Percentiles rank a stretch among this genome's conserved stretches.
Conservation (phyloP, 1,284 basidiomycete species). For the Tilletia caries region DNA sequence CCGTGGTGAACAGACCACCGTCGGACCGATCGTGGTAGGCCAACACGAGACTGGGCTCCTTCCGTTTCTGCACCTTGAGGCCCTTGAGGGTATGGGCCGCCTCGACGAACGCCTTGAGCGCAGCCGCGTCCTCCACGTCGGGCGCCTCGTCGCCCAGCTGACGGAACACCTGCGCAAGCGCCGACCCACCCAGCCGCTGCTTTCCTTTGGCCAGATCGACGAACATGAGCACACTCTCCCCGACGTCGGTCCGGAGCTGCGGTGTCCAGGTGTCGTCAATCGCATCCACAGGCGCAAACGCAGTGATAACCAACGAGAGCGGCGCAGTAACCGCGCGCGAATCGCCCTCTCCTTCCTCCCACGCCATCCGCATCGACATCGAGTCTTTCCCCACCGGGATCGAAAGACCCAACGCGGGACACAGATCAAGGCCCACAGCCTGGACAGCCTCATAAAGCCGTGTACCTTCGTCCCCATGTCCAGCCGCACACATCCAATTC, state of each 20-base stretch:
- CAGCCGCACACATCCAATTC: constrained; percentile 99
- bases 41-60: constrained; percentile 67
- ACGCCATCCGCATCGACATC: constrained; percentile 99
- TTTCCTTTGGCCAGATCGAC: constrained; percentile 83
- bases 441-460: constrained; percentile 87
- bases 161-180: constrained; percentile 89
- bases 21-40: constrained; percentile 98
- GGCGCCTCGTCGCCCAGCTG: constrained; percentile 83
- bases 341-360: constrained; percentile 63
- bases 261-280: constrained; percentile 88
- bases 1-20: constrained; percentile 84
- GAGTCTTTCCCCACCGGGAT: constrained; percentile 99
- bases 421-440: constrained; percentile 88
- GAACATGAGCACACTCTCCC: constrained; percentile 70
- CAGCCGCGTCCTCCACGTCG: constrained; percentile 75
- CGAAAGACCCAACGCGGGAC: constrained; percentile 86
- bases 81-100: constrained; percentile 69
- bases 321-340: constrained; percentile 82
- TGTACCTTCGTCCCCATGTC: constrained; percentile 83
- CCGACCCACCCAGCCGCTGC: constrained; percentile 86
- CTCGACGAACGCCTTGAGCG: constrained; percentile 77
- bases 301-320: constrained; percentile 87
- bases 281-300: constrained; percentile 82
- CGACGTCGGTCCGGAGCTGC: constrained; percentile 65
- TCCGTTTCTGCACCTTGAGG: constrained; percentile 48